phyloP scores from a whole-genome alignment of 352 stramenopile species.

The Phytopythium montanum region DNA sequence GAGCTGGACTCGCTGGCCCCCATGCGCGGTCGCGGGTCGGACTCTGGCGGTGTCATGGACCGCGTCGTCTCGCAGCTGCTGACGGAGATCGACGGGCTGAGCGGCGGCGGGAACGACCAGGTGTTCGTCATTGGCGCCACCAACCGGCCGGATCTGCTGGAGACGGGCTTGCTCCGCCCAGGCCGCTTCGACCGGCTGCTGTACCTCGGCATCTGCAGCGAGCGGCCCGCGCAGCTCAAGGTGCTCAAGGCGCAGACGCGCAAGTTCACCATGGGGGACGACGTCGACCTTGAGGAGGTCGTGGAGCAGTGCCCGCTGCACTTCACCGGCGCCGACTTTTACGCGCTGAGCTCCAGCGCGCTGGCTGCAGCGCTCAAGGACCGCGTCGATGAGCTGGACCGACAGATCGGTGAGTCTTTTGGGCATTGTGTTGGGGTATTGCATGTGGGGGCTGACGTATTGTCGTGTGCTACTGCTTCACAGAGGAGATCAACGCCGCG shows the following conservation, averaged over 20 bases:
- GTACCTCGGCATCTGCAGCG: conserved; percentile 80
- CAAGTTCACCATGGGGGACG: conserved; percentile 63
- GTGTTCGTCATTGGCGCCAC: conserved; percentile 97
- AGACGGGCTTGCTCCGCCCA: conserved; percentile 92
- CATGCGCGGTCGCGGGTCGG: conserved; percentile 85
- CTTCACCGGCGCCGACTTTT: conserved; percentile 85
- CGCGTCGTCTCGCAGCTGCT: conserved; percentile 95
- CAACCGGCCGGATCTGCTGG: conserved; percentile 96
- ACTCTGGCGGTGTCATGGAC: conserved; percentile 94
- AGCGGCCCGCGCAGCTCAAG: conserved; percentile 69
- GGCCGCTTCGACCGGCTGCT: conserved; percentile 87
- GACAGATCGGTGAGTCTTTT: conserved; percentile 46
- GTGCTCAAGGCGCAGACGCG: conserved; percentile 82
- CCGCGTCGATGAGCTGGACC: conserved; percentile 58
- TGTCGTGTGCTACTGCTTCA: neutral
- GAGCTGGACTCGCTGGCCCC: conserved; percentile 90
- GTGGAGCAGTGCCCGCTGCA: conserved; percentile 60
- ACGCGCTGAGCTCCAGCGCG: conserved; percentile 75
- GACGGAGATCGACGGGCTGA: conserved; percentile 92
- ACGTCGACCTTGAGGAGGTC: conserved; percentile 60
- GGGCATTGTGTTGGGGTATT: conserved; percentile 4
- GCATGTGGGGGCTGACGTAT: neutral
- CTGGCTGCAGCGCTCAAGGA: conserved; percentile 77
- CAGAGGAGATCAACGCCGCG: conserved; percentile 64
- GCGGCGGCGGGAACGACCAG: conserved; percentile 62